A percentile compares a stretch with the other conserved stretches of the same genome.
These are phyloP conservation scores for Plasmodium fragile DNA, from an alignment of 169 alveolate genomes.

Conservation along the genomic window DNA sequence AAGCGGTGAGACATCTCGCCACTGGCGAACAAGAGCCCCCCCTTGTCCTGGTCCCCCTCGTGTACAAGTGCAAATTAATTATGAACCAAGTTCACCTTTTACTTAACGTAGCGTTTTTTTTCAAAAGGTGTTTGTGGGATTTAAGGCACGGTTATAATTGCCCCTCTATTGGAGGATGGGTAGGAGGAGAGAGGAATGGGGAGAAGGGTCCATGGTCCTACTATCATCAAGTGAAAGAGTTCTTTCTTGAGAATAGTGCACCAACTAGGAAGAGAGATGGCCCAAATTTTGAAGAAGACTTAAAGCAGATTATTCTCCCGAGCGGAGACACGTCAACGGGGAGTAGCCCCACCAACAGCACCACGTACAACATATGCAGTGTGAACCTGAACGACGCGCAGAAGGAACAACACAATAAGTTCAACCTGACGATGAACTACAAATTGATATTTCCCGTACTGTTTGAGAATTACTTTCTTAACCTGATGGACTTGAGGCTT, in stretches of 20 bases:
- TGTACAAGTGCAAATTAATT: constrained; percentile 11
- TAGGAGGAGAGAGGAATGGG: background rate
- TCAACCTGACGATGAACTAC: constrained; percentile 9
- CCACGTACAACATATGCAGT: constrained; percentile 18
- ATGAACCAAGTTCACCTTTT: constrained; percentile 25
- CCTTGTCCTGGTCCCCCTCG: background rate
- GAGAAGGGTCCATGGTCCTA: background rate
- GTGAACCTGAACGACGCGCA: constrained; percentile 44
- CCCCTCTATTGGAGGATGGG: background rate
- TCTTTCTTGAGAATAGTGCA: background rate
- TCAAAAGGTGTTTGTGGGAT: constrained; percentile 51
- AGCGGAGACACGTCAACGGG: background rate
- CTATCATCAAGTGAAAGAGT: background rate
- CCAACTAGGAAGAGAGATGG: background rate
- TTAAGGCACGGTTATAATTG: background rate
- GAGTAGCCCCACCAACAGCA: background rate
- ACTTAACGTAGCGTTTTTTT: constrained; percentile 40
- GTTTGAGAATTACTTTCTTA: constrained; percentile 51
- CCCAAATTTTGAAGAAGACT: constrained; percentile 14
- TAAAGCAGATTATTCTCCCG: background rate
- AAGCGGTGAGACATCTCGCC: background rate
- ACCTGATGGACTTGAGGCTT: constrained; percentile 33
- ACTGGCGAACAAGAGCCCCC: background rate
- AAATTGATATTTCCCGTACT: constrained; percentile 48
- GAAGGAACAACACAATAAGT: constrained; percentile 38